Evolutionary conservation across 805 yeast genomes (phyloP), one percentile per base, ranked within the genome.

Genomic region (Suhomyces vadensis): DNA sequence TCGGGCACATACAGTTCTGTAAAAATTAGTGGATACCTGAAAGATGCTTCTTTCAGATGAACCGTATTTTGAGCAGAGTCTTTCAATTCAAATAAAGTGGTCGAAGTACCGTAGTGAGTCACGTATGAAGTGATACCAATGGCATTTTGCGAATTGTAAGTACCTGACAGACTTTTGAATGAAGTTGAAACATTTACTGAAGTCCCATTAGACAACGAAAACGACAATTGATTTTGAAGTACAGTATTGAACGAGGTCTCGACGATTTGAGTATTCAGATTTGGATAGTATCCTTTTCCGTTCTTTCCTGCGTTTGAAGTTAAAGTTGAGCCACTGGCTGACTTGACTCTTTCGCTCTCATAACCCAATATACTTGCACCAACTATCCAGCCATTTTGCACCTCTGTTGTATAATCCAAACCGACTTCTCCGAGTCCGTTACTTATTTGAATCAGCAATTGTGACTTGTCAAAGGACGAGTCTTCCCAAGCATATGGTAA

Each of bases 401-500:
- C 54, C n/a, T 52, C 29, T 19, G 55, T 54, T 11, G 54, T 54
- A 22, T 51, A 57, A 6, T 49, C 50, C 16, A 41, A 25, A 16
- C 20, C 33, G 3, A 47, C 25, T 44, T 73, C 78, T 42, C 68
- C 75, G 6, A 74, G 42, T 37, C 85, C 81, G 54, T 82, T 79
- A 3, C 77, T 67, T 13, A 86, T 65, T 50, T 74, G 79, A 38
- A 87, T 65, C 40, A 67, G 70, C 14, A 64, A 44, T 4, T 76
- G 40, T 5, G 14, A 5, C 16, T 13, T 16, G n/a, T 49, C 49
- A 10, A 69, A 64, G 11, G 63, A 47, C 22, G 52, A 42, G 1
- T 13, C 13, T 8, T 48, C 51, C 90, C 91, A 85, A 23, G 88
- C 60, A n/a, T 67, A 59, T 3, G 95, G 94, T 47, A 88, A 64